A percentile compares a stretch with the other conserved stretches of the same genome.
phyloP scores from a whole-genome alignment of 176 grass and related monocot genomes.

The Triticum monococcum region DNA sequence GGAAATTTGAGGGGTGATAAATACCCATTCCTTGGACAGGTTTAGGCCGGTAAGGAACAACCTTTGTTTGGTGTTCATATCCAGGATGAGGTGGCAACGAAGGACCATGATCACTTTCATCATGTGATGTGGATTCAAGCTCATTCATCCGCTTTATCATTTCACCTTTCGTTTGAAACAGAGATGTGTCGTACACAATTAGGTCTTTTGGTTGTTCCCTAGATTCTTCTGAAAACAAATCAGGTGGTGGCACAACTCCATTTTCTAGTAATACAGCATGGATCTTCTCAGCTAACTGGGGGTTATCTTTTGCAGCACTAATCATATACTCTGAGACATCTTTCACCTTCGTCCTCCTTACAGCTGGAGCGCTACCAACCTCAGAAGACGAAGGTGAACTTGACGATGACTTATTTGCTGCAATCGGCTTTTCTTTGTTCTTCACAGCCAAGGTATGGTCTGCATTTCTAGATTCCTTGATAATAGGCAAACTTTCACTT shows the following conservation, averaged over 20 bases:
- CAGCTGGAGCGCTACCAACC: slow-evolving; percentile 40
- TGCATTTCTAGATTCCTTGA: slow-evolving; percentile 37
- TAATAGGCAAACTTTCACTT: slow-evolving; percentile 42
- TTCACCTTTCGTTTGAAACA: slow-evolving; percentile 61
- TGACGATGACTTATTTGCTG: slow-evolving; percentile 43
- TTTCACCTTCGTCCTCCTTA: slow-evolving; percentile 84
- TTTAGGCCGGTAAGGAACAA: slow-evolving; percentile 48
- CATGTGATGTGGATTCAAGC: slow-evolving; percentile 38
- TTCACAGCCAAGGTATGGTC: slow-evolving; percentile 19
- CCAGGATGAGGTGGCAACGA: slow-evolving; percentile 42
- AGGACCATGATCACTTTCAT: slow-evolving; percentile 41
- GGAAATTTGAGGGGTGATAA: slow-evolving; percentile 22
- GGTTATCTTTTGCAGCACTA: slow-evolving; percentile 96
- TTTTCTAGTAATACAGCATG: slow-evolving; percentile 95
- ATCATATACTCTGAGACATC: slow-evolving; percentile 99
- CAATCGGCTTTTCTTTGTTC: slow-evolving; percentile 38
- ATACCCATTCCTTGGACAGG: slow-evolving; percentile 57
- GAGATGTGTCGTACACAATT: slow-evolving; percentile 53
- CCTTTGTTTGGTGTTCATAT: slow-evolving; percentile 42
- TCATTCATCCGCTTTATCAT: slow-evolving; percentile 59
- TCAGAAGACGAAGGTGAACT: slow-evolving; percentile 48
- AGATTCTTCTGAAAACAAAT: slow-evolving; percentile 89
- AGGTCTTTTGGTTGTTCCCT: slow-evolving; percentile 60
- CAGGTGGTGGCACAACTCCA: slow-evolving; percentile 87
- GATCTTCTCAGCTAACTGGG: slow-evolving; percentile 91